phyloP scores from a whole-genome alignment of 1,139 yeast species.

The Sugiyamaella paludigena region DNA sequence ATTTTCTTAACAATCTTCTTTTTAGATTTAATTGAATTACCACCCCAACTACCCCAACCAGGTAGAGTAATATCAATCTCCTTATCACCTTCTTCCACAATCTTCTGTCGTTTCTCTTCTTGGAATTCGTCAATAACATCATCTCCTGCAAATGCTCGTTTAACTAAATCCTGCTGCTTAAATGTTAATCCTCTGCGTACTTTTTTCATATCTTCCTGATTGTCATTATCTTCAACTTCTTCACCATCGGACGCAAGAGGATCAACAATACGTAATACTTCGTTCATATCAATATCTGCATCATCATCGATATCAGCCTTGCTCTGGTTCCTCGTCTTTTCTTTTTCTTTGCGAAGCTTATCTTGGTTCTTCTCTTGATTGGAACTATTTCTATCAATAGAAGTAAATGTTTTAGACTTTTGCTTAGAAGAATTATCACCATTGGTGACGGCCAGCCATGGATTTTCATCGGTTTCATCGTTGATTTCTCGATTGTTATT shows the following conservation, averaged over 20 bases:
- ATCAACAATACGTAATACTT: conserved; percentile 46
- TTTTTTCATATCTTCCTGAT: conserved; percentile 38
- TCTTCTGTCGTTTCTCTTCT: conserved; percentile 66
- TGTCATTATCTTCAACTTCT: conserved; percentile 33
- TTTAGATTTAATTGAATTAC: conserved; percentile 44
- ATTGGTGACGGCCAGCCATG: conserved; percentile 54
- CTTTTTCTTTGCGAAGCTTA: conserved; percentile 50
- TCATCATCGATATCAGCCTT: conserved; percentile 34
- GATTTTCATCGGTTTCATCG: conserved; percentile 44
- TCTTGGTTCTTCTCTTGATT: conserved; percentile 45
- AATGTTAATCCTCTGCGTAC: conserved; percentile 47
- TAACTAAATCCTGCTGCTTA: conserved; percentile 76
- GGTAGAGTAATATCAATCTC: conserved; percentile 84
- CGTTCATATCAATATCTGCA: conserved; percentile 50
- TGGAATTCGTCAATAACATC: conserved; percentile 82
- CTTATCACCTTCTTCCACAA: conserved; percentile 80
- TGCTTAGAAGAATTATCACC: conserved; percentile 34
- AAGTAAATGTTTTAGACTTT: conserved; percentile 37
- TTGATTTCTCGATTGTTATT: conserved; percentile 13
- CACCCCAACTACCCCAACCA: conserved; percentile 72
- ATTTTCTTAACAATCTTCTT: conserved; percentile 60
- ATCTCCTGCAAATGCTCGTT: conserved; percentile 96
- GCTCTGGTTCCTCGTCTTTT: conserved; percentile 34
- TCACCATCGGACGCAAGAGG: conserved; percentile 37
- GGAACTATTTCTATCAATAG: conserved; percentile 59